Conservation (phyloP, 257 asterid genomes). For the Solanum verrucosum region DNA sequence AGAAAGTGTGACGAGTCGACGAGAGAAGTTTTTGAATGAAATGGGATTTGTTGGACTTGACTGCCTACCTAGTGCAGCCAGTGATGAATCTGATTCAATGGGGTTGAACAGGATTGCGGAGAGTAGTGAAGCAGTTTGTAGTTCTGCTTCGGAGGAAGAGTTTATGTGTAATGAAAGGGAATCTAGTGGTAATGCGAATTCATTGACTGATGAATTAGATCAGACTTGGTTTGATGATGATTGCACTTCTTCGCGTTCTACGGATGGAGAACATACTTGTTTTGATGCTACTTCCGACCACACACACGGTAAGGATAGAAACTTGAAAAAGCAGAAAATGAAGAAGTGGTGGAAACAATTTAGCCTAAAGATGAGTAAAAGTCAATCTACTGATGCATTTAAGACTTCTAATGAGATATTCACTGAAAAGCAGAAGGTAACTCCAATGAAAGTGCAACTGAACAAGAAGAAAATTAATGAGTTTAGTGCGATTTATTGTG, state of each 20-base stretch:
- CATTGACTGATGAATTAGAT: conserved; percentile 30
- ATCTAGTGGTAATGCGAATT: conserved; percentile 40
- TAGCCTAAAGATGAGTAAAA: conserved; percentile 20
- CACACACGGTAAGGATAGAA: neutral
- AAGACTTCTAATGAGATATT: conserved; percentile 7
- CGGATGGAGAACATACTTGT: neutral
- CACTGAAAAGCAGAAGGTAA: conserved; percentile 1
- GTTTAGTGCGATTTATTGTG: conserved; percentile 37
- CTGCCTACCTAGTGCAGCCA: neutral
- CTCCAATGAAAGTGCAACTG: conserved; percentile 19
- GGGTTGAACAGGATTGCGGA: conserved; percentile 12
- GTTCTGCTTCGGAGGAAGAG: conserved; percentile 15
- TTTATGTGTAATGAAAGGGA: conserved; percentile 23
- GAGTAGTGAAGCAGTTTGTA: conserved; percentile 16
- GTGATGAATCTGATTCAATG: conserved; percentile 4
- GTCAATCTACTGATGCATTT: neutral
- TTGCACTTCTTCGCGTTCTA: neutral
- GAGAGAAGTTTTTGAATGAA: conserved; percentile 23
- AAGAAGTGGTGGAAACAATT: conserved; percentile 48
- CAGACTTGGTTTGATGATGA: conserved; percentile 25
- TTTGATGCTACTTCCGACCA: neutral
- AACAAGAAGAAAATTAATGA: conserved; percentile 42
- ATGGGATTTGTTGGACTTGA: conserved; percentile 39
- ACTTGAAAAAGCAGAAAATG: conserved; percentile 23
- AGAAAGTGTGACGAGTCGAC: conserved; percentile 46